Conservation (phyloP, 306 rosid genomes). For the Castanea mollissima region DNA sequence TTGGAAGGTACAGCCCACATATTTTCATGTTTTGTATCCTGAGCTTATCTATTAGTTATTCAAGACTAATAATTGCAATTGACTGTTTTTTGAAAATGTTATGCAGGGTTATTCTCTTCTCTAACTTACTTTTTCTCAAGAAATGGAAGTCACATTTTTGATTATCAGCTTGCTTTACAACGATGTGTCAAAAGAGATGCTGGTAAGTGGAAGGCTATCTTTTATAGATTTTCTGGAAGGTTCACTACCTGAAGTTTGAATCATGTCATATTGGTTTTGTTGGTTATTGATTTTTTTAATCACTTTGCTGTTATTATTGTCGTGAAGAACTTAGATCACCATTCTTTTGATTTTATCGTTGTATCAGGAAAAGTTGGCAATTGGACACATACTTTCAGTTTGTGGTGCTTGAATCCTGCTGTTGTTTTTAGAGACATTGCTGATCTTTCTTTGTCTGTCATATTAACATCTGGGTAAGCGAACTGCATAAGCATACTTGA, state of each 20-base stretch:
- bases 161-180: slow-evolving; percentile 89
- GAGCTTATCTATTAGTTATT: slow-evolving; percentile 14
- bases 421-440: slow-evolving; percentile 92
- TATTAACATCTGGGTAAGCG: slow-evolving; percentile 89
- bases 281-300: background rate
- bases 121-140: slow-evolving; percentile 89
- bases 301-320: background rate
- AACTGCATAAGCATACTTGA: background rate
- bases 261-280: background rate
- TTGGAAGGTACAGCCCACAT: slow-evolving; percentile 65
- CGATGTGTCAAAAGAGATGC: slow-evolving; percentile 63
- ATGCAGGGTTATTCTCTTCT: slow-evolving; percentile 79
- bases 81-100: slow-evolving; percentile 29
- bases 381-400: slow-evolving; percentile 80
- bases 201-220: slow-evolving; percentile 42
- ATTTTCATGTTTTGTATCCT: slow-evolving; percentile 7
- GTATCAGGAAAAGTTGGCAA: slow-evolving; percentile 66
- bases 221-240: background rate
- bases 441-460: slow-evolving; percentile 77
- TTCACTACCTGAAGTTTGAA: background rate
- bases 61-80: slow-evolving; percentile 18
- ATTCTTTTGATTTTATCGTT: slow-evolving; percentile 18
- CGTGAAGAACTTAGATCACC: background rate
- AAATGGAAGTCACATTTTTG: slow-evolving; percentile 79
- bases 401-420: slow-evolving; percentile 98